phyloP scores from a whole-genome alignment of 352 stramenopile genomes.

The Phytopythium chamaehyphon region DNA sequence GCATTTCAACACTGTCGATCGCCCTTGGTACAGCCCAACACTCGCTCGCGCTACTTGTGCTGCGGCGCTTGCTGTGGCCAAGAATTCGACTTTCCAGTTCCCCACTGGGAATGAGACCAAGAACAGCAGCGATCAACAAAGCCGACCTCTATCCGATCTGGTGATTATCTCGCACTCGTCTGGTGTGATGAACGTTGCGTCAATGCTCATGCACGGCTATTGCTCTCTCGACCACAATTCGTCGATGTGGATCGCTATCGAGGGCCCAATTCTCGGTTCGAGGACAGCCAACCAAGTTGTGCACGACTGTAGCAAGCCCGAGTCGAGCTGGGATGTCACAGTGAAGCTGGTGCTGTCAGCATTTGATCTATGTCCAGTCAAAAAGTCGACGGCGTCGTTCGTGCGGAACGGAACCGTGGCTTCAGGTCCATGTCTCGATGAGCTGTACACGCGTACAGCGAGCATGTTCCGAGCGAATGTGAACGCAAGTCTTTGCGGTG shows the following conservation, averaged over 20 bases:
- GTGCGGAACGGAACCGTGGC: slow-evolving; percentile 8
- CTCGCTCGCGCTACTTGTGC: slow-evolving; percentile 19
- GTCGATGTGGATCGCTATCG: slow-evolving; percentile 39
- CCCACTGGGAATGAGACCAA: neutral
- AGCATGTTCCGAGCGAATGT: slow-evolving; percentile 12
- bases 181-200: slow-evolving; percentile 31
- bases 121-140: neutral
- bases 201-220: slow-evolving; percentile 15
- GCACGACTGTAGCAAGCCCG: slow-evolving; percentile 11
- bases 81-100: slow-evolving; percentile 14
- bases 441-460: slow-evolving; percentile 16
- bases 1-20: slow-evolving; percentile 25
- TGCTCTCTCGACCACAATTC: slow-evolving; percentile 19
- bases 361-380: slow-evolving; percentile 24
- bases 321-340: neutral
- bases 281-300: slow-evolving; percentile 18
- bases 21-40: slow-evolving; percentile 19
- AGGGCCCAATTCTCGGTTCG: slow-evolving; percentile 24
- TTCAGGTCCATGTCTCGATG: slow-evolving; percentile 11
- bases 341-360: slow-evolving; percentile 11
- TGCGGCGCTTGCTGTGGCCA: slow-evolving; percentile 9
- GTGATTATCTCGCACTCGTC: slow-evolving; percentile 37
- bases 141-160: slow-evolving; percentile 12
- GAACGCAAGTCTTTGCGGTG: slow-evolving; percentile 28
- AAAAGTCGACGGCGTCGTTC: slow-evolving; percentile 22